These are phyloP conservation scores for Camelina laxa DNA, from an alignment of 345 rosid genomes.

Conservation along the genomic window DNA sequence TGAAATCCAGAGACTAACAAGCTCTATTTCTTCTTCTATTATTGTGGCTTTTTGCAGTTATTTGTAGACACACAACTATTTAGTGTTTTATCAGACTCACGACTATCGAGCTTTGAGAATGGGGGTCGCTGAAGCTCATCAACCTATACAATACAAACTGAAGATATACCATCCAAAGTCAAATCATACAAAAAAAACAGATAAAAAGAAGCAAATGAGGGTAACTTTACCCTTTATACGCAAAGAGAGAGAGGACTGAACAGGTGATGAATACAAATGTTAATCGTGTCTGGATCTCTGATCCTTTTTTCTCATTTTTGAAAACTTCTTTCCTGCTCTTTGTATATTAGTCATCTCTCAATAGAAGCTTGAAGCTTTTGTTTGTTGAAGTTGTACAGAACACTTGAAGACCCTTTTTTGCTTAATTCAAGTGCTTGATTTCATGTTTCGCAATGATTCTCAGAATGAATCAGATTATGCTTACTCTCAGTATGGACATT, in stretches of 20 bases:
- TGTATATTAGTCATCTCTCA: constrained; percentile 36
- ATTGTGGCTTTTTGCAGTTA: constrained; percentile 54
- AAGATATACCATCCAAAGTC: constrained; percentile 30
- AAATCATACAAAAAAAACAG: constrained; percentile 16
- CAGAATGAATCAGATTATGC: no score
- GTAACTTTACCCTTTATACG: constrained; percentile 25
- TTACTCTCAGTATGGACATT: no score
- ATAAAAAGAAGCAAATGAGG: constrained; percentile 9
- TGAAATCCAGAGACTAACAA: constrained; percentile 26
- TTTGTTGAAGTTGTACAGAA: constrained; percentile 28
- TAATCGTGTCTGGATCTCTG: constrained; percentile 22
- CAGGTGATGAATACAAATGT: constrained; percentile 34
- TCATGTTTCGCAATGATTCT: no score
- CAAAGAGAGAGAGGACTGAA: constrained; percentile 1
- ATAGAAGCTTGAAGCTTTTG: constrained; percentile 20
- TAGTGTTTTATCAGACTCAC: constrained; percentile 69
- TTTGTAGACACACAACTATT: constrained; percentile 87
- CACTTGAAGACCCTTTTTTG: constrained; percentile 25
- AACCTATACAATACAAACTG: constrained; percentile 37
- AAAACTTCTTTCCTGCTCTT: constrained; percentile 16
- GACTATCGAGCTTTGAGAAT: constrained; percentile 74
- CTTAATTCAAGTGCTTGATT: constrained; percentile 29
- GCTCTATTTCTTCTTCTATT: background rate
- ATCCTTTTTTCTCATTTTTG: constrained; percentile 21
- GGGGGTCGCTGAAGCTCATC: constrained; percentile 45